A percentile compares a stretch with the other conserved stretches of the same genome.
phyloP scores from a whole-genome alignment of 2,329 filamentous ascomycete genomes.

The Plenodomus biglobosus region DNA sequence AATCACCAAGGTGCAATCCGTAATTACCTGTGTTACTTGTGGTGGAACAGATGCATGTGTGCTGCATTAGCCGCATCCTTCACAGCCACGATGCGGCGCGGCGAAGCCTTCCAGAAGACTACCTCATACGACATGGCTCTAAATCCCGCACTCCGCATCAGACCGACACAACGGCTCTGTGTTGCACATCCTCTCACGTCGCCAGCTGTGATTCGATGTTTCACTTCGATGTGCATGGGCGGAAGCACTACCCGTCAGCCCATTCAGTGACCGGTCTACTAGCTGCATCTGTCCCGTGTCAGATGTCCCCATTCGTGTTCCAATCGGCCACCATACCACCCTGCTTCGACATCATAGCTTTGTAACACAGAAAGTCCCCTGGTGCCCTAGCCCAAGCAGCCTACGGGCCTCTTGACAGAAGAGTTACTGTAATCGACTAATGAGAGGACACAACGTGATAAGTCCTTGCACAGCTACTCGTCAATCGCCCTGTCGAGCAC shows the following conservation, averaged over 20 bases:
- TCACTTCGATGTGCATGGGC: constrained; percentile 3
- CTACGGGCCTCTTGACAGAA: constrained; percentile 16
- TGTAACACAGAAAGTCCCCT: constrained; percentile 7
- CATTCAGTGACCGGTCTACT: constrained; percentile 18
- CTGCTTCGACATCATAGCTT: constrained; percentile 4
- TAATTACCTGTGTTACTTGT: not conserved
- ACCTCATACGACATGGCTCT: constrained; percentile 7
- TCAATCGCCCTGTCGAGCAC: constrained; percentile 15
- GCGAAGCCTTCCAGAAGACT: constrained; percentile 21
- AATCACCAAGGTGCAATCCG: not conserved
- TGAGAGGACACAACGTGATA: constrained; percentile 23
- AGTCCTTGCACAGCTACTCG: constrained; percentile 15
- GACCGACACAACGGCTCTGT: constrained; percentile 12
- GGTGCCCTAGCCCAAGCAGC: constrained; percentile 4
- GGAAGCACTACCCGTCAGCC: constrained; percentile 9
- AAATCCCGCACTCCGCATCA: constrained; percentile 11
- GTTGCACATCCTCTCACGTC: constrained; percentile 7
- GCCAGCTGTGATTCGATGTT: constrained; percentile 15
- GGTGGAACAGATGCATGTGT: not conserved
- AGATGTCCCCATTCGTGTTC: constrained; percentile 16
- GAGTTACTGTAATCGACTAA: constrained; percentile 17
- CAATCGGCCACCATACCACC: constrained; percentile 9
- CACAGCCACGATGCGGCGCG: constrained; percentile 19
- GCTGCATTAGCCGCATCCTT: constrained; percentile 7
- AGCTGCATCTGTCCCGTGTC: constrained; percentile 16